These are phyloP conservation scores for Xylaria sp. DNA, from an alignment of 2,329 filamentous ascomycete species.

Conservation along the genomic window DNA sequence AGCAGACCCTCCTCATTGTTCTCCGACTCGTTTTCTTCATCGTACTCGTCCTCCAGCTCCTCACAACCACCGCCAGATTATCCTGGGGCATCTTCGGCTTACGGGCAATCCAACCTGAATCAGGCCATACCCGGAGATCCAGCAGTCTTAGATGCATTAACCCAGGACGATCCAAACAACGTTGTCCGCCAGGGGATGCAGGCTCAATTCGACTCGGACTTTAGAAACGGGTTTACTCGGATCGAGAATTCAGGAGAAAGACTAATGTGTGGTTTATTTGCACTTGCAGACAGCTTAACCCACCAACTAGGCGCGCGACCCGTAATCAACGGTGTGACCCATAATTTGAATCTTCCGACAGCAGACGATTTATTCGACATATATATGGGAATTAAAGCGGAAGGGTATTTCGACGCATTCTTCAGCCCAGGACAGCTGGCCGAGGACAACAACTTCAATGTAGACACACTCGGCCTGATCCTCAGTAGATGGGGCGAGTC, in stretches of 20 bases:
- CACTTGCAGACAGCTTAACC: slow-evolving; percentile 33
- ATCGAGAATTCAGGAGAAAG: slow-evolving; percentile 4
- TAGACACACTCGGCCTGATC: neutral
- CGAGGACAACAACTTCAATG: neutral
- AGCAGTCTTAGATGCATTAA: neutral
- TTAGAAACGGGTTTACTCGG: slow-evolving; percentile 26
- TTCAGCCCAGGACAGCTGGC: neutral
- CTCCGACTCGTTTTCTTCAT: too few relatives aligned
- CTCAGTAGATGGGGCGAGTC: slow-evolving; percentile 10
- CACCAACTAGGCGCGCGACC: slow-evolving; percentile 29
- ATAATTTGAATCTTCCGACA: slow-evolving; percentile 18
- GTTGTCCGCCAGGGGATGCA: neutral
- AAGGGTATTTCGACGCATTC: neutral
- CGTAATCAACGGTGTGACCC: slow-evolving; percentile 19
- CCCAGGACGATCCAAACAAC: neutral
- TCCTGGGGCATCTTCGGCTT: neutral
- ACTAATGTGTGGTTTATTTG: slow-evolving; percentile 34
- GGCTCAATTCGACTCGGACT: slow-evolving; percentile 3
- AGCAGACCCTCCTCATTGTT: neutral
- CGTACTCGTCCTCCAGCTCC: neutral
- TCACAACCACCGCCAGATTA: neutral
- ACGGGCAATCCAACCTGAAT: neutral
- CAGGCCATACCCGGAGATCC: neutral
- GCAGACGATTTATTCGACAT: neutral
- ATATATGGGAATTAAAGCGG: neutral